Evolutionary conservation across 306 rosid genomes (phyloP).

Genomic region (Corylus avellana): DNA sequence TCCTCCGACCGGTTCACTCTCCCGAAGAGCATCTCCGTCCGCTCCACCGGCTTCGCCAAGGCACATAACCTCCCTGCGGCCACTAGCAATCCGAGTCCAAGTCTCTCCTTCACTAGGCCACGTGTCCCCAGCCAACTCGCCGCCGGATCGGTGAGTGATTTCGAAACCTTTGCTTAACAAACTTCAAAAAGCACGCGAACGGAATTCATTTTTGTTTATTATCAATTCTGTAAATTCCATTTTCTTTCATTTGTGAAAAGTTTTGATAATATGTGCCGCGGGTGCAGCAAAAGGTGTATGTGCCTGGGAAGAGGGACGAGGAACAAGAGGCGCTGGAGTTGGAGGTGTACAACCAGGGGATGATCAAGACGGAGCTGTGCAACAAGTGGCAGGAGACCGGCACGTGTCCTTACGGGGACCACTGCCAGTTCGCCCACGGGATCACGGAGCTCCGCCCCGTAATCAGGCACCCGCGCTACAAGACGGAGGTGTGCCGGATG

Average conservation of each 20-base stretch:
- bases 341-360: constrained; percentile 85
- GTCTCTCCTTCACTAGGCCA: constrained; percentile 15
- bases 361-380: constrained; percentile 91
- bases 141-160: constrained; percentile 25
- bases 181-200: background rate
- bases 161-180: background rate
- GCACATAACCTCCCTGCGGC: constrained; percentile 5
- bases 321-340: constrained; percentile 60
- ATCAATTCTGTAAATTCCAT: background rate
- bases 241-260: background rate
- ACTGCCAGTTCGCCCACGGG: constrained; percentile 92
- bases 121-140: constrained; percentile 16
- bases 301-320: constrained; percentile 31
- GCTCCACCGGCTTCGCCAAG: constrained; percentile 39
- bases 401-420: constrained; percentile 72
- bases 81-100: constrained; percentile 11
- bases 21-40: constrained; percentile 53
- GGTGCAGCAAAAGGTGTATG: constrained; percentile 40
- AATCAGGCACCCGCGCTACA: constrained; percentile 93
- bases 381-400: constrained; percentile 95
- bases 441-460: constrained; percentile 86
- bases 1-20: constrained; percentile 28
- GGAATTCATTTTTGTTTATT: background rate
- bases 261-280: constrained; percentile 4
- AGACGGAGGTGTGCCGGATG: constrained; percentile 94